These are phyloP conservation scores for Houttuynia cordata DNA, from an alignment of 164 flowering plant genomes.

Conservation along the genomic window DNA sequence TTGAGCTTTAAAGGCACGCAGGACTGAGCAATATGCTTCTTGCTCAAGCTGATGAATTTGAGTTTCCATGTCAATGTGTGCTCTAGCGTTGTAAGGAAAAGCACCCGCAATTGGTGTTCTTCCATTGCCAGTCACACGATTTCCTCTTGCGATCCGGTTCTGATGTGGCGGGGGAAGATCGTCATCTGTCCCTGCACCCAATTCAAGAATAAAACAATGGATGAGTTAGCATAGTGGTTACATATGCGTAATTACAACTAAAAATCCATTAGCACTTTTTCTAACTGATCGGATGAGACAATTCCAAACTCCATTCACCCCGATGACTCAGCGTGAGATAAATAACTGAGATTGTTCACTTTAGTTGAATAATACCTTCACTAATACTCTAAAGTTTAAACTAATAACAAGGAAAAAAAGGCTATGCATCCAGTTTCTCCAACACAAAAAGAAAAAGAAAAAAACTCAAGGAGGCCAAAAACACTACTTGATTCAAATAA, in stretches of 20 bases:
- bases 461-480: too few species aligned
- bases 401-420: too few species aligned
- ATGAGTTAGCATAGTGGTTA: not conserved
- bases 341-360: too few species aligned
- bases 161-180: constrained; percentile 84
- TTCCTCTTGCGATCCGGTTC: constrained; percentile 54
- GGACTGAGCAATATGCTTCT: constrained; percentile 77
- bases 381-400: too few species aligned
- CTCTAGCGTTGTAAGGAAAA: constrained; percentile 21
- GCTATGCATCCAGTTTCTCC: too few species aligned
- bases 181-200: constrained; percentile 52
- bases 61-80: constrained; percentile 56
- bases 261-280: not conserved
- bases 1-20: constrained; percentile 95
- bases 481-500: too few species aligned
- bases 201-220: constrained; percentile 1
- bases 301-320: not conserved
- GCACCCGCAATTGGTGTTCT: constrained; percentile 41
- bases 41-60: constrained; percentile 79
- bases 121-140: constrained; percentile 58
- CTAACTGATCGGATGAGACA: not conserved
- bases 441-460: too few species aligned
- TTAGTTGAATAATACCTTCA: too few species aligned
- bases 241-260: not conserved
- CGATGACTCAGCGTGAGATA: not conserved